Percentiles rank a stretch among this genome's conserved stretches.
Conservation (phyloP, 2,329 filamentous ascomycete genomes). For the Pestalotiopsis sp. region DNA sequence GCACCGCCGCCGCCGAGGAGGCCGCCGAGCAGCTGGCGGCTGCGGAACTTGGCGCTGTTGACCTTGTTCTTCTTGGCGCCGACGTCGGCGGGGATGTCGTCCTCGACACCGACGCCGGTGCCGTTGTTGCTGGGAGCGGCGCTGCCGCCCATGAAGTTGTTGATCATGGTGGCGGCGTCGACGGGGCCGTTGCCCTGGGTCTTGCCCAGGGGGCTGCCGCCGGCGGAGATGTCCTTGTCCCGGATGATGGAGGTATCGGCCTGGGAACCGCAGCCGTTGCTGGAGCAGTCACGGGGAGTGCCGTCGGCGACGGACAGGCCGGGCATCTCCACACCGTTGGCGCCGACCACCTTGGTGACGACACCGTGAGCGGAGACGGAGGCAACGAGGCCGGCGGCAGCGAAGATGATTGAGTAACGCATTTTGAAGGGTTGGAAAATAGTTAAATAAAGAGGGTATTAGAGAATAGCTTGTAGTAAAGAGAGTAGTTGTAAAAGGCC, state of each 20-base stretch:
- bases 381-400: constrained; percentile 27
- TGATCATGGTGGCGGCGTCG: constrained; percentile 57
- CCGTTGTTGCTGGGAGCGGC: constrained; percentile 39
- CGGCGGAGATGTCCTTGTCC: constrained; percentile 55
- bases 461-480: constrained; percentile 2
- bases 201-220: constrained; percentile 62
- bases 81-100: constrained; percentile 35
- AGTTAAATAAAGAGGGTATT: constrained; percentile 7
- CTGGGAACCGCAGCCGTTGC: constrained; percentile 64
- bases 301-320: constrained; percentile 57
- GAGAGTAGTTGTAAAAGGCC: constrained; percentile 19
- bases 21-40: constrained; percentile 24
- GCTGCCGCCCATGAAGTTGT: constrained; percentile 59
- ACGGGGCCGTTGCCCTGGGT: constrained; percentile 62
- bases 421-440: constrained; percentile 21
- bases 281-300: constrained; percentile 67
- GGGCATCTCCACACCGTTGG: constrained; percentile 34
- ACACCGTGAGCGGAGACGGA: constrained; percentile 29
- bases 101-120: constrained; percentile 43
- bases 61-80: constrained; percentile 13
- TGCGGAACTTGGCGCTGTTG: constrained; percentile 25
- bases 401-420: constrained; percentile 28
- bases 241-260: constrained; percentile 73
- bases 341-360: constrained; percentile 31
- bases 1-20: constrained; percentile 33